Base-by-base conservation (phyloP, 805 yeast species). In the Candida qinlingensis region DNA sequence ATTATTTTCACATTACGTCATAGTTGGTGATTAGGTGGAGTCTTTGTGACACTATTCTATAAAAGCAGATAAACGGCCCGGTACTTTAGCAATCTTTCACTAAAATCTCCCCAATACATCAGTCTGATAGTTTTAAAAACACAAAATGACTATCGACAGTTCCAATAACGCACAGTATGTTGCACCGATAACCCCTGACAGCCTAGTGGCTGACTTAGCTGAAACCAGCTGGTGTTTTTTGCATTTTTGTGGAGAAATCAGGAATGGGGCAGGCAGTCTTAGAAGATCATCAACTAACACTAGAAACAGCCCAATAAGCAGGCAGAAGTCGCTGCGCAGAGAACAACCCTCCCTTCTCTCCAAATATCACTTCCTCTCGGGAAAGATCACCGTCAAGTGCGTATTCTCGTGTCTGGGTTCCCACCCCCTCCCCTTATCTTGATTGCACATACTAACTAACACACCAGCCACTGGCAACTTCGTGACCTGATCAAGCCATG, bases 391-490 rank as follows among this genome's bases (percentile, higher is more conserved):
- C 7, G 66, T 66, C 47, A 66, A 57, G 72, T 67, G 52, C 53
- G 71, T 67, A 33, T 11, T 6, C 7, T 8, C 8, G 7, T 19
- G 5, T 19, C 19, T 3, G 19, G 19, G 19, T 19, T 19, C 19
- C 19, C 19, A 19, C 19, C 19, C 33, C 7, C 19, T 42, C 50
- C 54, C 39, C 59, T 59, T 56, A 42, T 47, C 56, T 55, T 46
- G 19, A 19, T 47, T 40, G 9, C 29, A 42, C 34, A 25, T 29
- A 34, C 41, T 12, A 39, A 42, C 27, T 12, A 13, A 4, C 7
- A 42, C 31, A 47, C 37, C 30, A 58, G 64, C 27, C 84, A 88
- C 68, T 89, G 96, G 96, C 96, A 88, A 64, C 71, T 89, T 33
- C 72, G 95, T 36, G 92, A 89, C 60, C 72, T 89, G 58, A 70